Evolutionary conservation across 1,284 basidiomycete species (phyloP), one percentile per base, ranked within the genome.

Genomic region (Rhodotorula sp.): DNA sequence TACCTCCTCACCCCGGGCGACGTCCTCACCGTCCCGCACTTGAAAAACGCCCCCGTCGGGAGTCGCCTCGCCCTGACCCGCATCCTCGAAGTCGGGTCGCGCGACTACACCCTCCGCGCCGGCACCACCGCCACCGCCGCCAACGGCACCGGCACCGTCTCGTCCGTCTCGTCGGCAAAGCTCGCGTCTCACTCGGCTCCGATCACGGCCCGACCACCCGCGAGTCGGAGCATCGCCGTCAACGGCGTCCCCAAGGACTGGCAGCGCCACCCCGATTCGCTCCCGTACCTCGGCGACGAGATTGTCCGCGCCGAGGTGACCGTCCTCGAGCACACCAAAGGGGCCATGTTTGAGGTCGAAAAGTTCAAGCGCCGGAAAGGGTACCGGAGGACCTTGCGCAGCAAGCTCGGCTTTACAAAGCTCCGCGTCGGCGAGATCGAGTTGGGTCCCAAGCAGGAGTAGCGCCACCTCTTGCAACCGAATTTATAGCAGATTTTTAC

Each of bases 361-460:
- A 97, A 97, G 85, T 96, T 94, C 86, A 99, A 98, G 86, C 85
- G 93, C 82, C 89, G 96, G 88, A 98, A 98, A 85, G 94, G 95
- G 21, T 98, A 98, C 84, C 39, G 80, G 77, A 54, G 75, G 65
- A 70, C 65, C 21, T 62, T 77, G 46, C 65, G 74, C 64, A 72
- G 69, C 65, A 77, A 77, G 66, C 68, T 77, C 43, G 76, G 58
- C 15, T 77, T 69, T 51, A 77, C 76, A 18, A 73, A 67, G 64
- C 85, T 96, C 70, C 87, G 92, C 65, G 90, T 96, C 74, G 92
- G 92, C 34, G 84, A 88, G 64, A 88, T 90, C 65, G 64, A 78
- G 51, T 73, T 84, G 34, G 59, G 65, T 57, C 18, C 31, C 21
- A 34, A 62, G 47, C 26, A 56, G 54, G 10, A 43, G 39, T 14